Percentiles rank a stretch among this genome's conserved stretches.
Conservation (phyloP, 2,329 filamentous ascomycete species). For the Alternaria sp. region DNA sequence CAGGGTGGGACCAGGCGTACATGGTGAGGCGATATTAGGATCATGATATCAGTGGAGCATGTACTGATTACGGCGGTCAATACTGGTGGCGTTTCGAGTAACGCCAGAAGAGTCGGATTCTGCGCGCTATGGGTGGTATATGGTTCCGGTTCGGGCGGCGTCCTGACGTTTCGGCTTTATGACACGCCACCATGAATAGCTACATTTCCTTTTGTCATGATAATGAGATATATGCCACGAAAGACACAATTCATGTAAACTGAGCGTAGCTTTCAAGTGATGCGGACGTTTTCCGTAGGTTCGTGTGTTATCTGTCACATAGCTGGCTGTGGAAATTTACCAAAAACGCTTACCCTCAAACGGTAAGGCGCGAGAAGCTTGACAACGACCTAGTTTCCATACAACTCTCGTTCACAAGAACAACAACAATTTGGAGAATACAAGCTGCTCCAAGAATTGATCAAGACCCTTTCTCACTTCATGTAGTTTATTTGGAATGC, state of each 20-base stretch:
- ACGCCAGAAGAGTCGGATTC: conserved; percentile 1
- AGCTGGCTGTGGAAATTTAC: background rate
- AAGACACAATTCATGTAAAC: background rate
- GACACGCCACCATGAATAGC: conserved; percentile 4
- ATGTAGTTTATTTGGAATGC: background rate
- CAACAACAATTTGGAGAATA: background rate
- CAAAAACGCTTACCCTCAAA: background rate
- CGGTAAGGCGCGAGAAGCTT: background rate
- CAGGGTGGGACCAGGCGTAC: background rate
- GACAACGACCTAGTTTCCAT: background rate
- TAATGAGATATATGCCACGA: conserved; percentile 7
- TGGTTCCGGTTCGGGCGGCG: conserved; percentile 9
- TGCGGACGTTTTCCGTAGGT: background rate
- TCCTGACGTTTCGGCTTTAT: conserved; percentile 1
- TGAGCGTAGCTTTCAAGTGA: background rate
- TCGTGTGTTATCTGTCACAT: background rate
- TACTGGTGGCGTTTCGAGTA: background rate
- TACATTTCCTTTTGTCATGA: background rate
- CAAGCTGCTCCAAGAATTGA: background rate
- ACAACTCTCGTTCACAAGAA: background rate
- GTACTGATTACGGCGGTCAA: conserved; percentile 3
- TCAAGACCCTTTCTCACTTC: background rate
- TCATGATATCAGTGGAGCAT: background rate
- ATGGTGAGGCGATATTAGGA: background rate
- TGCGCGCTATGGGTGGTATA: background rate